Conservation (phyloP, 1,139 yeast genomes). For the Sugiyamaella neomexicana region DNA sequence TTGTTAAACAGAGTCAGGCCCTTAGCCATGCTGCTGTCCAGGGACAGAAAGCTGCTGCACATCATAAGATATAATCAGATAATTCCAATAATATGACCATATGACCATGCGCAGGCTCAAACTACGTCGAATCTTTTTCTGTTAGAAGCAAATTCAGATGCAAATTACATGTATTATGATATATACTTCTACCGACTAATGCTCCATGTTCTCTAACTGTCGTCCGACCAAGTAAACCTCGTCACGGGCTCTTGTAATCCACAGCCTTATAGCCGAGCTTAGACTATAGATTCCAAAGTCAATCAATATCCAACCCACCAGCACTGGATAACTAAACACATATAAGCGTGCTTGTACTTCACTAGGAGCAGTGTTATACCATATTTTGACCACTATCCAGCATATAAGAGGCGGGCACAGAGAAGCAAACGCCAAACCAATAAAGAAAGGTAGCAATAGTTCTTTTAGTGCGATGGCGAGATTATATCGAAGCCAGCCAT, state of each 20-base stretch:
- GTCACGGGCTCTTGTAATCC: conserved; percentile 33
- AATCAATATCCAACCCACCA: conserved; percentile 17
- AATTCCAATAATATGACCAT: neutral
- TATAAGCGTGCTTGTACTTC: conserved; percentile 10
- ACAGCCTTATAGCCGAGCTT: conserved; percentile 10
- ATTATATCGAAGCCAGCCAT: conserved; percentile 27
- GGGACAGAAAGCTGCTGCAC: conserved; percentile 1
- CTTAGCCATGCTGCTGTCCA: conserved; percentile 9
- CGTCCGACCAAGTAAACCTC: conserved; percentile 40
- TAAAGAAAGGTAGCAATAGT: neutral
- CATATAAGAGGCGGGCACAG: conserved; percentile 19
- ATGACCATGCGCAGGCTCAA: neutral
- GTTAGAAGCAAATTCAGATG: conserved; percentile 1
- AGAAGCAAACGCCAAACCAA: neutral
- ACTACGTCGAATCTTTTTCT: neutral
- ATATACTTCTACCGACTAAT: neutral
- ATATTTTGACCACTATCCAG: conserved; percentile 16
- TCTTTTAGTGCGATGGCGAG: neutral
- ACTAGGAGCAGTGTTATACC: conserved; percentile 19
- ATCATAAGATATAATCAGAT: neutral
- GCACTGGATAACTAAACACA: conserved; percentile 13
- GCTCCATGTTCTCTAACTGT: conserved; percentile 38
- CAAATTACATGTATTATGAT: conserved; percentile 7
- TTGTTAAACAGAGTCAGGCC: conserved; percentile 16
- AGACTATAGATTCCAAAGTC: conserved; percentile 22